Evolutionary conservation across 768 basidiomycete species (phyloP), one percentile per base, ranked within the genome.

Genomic region (Mycena crocata): DNA sequence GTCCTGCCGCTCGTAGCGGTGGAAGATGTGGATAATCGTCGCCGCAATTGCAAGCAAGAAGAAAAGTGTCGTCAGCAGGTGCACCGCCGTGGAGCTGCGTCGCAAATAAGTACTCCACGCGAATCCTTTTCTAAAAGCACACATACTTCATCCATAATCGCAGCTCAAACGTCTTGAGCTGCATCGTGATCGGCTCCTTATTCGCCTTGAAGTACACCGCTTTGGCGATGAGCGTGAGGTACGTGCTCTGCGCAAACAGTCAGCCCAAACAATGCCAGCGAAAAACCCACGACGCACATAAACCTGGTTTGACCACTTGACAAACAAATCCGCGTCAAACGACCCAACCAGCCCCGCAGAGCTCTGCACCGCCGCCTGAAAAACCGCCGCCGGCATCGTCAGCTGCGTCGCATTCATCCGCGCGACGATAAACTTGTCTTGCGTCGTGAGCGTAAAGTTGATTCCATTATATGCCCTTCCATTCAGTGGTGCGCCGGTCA

Each of bases 391-490:
- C 7, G 87, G 85, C 49, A 89, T 77, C 68, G 83, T 82, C 55
- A 86, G 71, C 58, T 78, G 81, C 2, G 82, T 84, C n/a, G 86
- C 84, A 44, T 77, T 77, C 70, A 78, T 74, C 50, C 85, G 76
- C 2, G 72, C 79, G 4, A 56, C 12, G 24, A 82, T 75, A 52
- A 85, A 85, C 59, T 75, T 72, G 72, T 85, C 83, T 7, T 80
- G 77, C 57, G 79, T 76, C 3, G 72, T 74, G 55, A 86, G 61
- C 55, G 85, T 78, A 73, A 88, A 88, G 40, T 78, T 77, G 55
- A 89, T 77, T 0, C 87, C 88, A 66, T 89, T 89, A 72, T 87
- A 87, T 17, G 85, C 83, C 12, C 75, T 79, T 21, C 85, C 83
- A 45, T 81, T 74, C 42, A 87, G 71, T 6, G 85, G 82, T 5